Base-by-base conservation (phyloP, 805 yeast species). In the Candida vaughaniae region DNA sequence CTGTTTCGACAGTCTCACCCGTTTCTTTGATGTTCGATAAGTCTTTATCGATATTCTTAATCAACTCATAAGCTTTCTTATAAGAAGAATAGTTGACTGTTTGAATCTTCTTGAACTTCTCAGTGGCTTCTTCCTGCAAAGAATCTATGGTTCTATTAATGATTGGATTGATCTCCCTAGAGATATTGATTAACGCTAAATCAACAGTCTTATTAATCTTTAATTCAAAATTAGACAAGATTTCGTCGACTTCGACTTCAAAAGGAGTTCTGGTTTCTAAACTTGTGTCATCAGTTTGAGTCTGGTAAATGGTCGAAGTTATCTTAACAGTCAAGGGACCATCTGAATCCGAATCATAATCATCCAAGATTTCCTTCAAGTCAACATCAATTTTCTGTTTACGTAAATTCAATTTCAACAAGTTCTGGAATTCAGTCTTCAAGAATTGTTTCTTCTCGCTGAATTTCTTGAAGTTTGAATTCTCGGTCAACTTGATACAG, bases 201-300 rank as follows among this genome's bases (percentile, higher is more conserved):
- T 54, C 50, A 29, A 66, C 45, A 6, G 71, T 58, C 29, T 56
- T 61, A 36, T 56, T 48, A 16, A 68, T 61, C 40, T 60, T 62
- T 5, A 35, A 22, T 29, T 55, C 58, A 69, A 71, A 69, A 33
- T 48, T 46, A 3, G 30, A 22, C 28, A 68, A 49, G 32, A 64
- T 64, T n/a, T 48, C 48, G 29, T 64, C 55, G n/a, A 67, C 48
- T 30, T 49, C 27, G 17, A 29, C 11, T 34, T 42, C 46, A 25
- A 36, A n/a, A 4, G 49, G 47, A 10, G 31, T 28, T 15, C 35
- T 15, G 8, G 44, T 45, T 28, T 36, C 38, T 1, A 36, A 31
- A 14, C 35, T 18, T 9, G n/a, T 14, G 19, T 16, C 19, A 6
- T 6, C 22, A 2, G 34, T 12, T 4, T 11, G 8, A 3, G 43